Base-by-base conservation (phyloP, 2,329 filamentous ascomycete genomes). In the Monilinia fructicola region DNA sequence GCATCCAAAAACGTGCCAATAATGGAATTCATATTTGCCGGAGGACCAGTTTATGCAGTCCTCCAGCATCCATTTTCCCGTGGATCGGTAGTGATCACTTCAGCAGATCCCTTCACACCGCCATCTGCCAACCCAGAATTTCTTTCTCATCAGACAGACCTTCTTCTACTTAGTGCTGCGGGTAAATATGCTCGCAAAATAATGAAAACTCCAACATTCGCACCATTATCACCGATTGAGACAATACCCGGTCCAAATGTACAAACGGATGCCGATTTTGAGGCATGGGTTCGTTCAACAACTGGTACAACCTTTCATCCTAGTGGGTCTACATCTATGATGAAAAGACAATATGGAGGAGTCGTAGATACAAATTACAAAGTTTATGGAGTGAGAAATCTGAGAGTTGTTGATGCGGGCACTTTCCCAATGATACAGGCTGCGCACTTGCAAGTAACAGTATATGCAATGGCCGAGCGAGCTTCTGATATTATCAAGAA, bases 1-100 rank as follows among this genome's bases (percentile, higher is more conserved):
- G 16, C 31, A 61, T 64, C 59, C 11, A 64, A 54, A 21, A 35
- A 44, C 12, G 14, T 58, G n/a, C 52, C 65, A 26, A 42, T 64
- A 6, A 53, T 67, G 26, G 65, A 67, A 53, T 48, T 67, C 35
- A 56, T 58, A 14, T 67, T 38, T 31, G 7, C 11, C 14, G 65
- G 56, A 18, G 53, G 65, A 1, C 5, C 21, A 38, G 10, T 64
- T 10, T 81, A 82, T 62, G 79, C 81, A 0, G 83, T 83, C 67
- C 81, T 86, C 35, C 83, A 84, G 69, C 87, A 81, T 68, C 77
- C 87, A 0, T 83, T 86, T 73, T 84, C 82, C 4, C 81, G 84
- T 0, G 87, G 87, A 0, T 80, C 78, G 50, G 82, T 86, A 55
- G 87, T 89, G 76, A 85, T 88, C 69, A 75, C 75, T 14, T 77